Evolutionary conservation across 1,139 yeast genomes (phyloP).

Genomic region (Zygosaccharomyces pseudobailii): DNA sequence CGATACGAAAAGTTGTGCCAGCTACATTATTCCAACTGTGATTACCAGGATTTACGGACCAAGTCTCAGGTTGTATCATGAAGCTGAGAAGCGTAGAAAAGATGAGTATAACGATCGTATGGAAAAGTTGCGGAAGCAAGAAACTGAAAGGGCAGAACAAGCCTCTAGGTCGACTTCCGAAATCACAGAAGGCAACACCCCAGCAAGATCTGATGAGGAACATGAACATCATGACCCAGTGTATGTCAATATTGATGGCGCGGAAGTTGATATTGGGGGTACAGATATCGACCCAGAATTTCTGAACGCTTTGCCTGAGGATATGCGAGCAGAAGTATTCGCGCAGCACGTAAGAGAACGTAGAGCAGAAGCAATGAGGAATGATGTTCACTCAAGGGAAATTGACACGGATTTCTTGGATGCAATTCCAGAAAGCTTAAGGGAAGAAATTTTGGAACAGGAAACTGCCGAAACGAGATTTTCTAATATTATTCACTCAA

Average conservation of each 20-base stretch:
- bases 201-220: constrained; percentile 3
- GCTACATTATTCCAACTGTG: constrained; percentile 48
- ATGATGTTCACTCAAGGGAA: constrained; percentile 49
- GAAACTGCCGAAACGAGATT: constrained; percentile 49
- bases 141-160: constrained; percentile 19
- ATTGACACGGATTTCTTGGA: constrained; percentile 78
- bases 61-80: constrained; percentile 35
- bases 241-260: constrained; percentile 69
- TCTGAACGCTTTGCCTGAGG: constrained; percentile 85
- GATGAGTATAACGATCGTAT: constrained; percentile 23
- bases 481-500: constrained; percentile 19
- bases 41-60: constrained; percentile 50
- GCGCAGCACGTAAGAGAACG: constrained; percentile 78
- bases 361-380: constrained; percentile 44
- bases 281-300: constrained; percentile 92
- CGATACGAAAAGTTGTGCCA: constrained; percentile 40
- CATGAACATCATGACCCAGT: constrained; percentile 46
- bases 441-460: constrained; percentile 69
- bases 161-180: constrained; percentile 23
- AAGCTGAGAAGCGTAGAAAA: constrained; percentile 29
- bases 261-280: constrained; percentile 79
- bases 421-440: constrained; percentile 70
- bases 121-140: constrained; percentile 17
- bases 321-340: constrained; percentile 88
- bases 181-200: constrained; percentile 17